Evolutionary conservation across 768 basidiomycete species (phyloP), one percentile per base, ranked within the genome.

Genomic region (Russula earlei): DNA sequence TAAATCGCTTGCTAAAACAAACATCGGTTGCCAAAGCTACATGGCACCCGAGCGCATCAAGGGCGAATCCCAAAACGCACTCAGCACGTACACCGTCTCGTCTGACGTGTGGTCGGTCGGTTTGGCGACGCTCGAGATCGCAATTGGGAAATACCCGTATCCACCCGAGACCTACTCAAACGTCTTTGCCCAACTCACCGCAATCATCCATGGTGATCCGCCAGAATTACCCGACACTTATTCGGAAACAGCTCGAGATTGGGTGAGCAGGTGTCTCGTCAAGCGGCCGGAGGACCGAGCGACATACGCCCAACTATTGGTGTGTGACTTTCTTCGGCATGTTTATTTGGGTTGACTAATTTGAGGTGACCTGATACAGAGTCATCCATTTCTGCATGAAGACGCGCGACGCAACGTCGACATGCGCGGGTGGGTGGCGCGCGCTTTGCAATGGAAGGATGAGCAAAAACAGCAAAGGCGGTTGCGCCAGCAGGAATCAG

Each of bases 1-100:
- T 70, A 91, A 92, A 68, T 88, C 85, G 54, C 76, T 99, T 20
- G 96, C 96, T 17, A 95, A 94, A 72, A 99, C 96, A 6, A 98
- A 98, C 65, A 97, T 99, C 37, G 96, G 96, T 7, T 99, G 96
- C 68, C 96, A 99, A 69, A 87, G 83, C 58, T 99, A 99, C 70
- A 98, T 99, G 93, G 95, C 95, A 46, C 96, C 95, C 37, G 95
- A 99, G 67, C 85, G 96, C 27, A 98, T 99, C 67, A 86, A 90
- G 66, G 93, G 94, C 53, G 94, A 96, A 70, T 91, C 90, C 1
- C 83, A 84, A 65, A 86, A 87, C 65, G 83, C 86, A 54, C 73
- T 87, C 46, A 83, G 86, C 31, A 90, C 92, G 4, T 99, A 99
- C 71, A 93, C 93, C 19, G 93, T 97, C 52, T 87, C 93, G 5